A percentile compares a stretch with the other conserved stretches of the same genome.
phyloP scores from a whole-genome alignment of 306 rosid genomes.

The Casuarina glauca region DNA sequence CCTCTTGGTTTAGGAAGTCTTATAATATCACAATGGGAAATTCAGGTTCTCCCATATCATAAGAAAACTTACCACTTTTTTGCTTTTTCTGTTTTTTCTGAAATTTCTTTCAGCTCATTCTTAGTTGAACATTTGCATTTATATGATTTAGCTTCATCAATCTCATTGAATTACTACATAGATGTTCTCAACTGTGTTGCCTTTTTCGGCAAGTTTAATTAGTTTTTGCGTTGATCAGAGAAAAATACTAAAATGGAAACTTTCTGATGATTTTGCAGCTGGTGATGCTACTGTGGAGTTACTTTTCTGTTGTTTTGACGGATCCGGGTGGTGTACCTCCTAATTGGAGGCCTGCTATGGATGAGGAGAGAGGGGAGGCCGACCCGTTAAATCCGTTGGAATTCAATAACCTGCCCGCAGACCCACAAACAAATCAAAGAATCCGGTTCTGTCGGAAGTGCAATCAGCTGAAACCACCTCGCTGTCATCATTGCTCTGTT shows the following conservation, averaged over 20 bases:
- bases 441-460: constrained; percentile 84
- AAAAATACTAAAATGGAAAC: constrained; percentile 19
- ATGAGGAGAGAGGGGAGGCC: constrained; percentile 92
- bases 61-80: background rate
- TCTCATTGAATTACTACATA: background rate
- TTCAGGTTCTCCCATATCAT: background rate
- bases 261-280: constrained; percentile 56
- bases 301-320: constrained; percentile 87
- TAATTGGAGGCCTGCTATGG: constrained; percentile 84
- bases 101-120: background rate
- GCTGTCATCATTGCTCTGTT: constrained; percentile 98
- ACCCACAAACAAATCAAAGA: constrained; percentile 48
- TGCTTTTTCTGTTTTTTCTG: background rate
- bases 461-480: constrained; percentile 84
- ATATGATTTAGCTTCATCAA: background rate
- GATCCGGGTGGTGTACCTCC: constrained; percentile 96
- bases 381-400: constrained; percentile 77
- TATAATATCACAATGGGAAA: background rate
- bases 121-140: background rate
- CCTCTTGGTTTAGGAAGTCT: background rate
- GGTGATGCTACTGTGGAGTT: constrained; percentile 97
- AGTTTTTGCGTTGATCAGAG: constrained; percentile 1
- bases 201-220: background rate
- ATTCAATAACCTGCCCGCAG: constrained; percentile 45
- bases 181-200: background rate